phyloP scores from a whole-genome alignment of 2,329 filamentous ascomycete species.

The Cylindrodendrum hubeiense region DNA sequence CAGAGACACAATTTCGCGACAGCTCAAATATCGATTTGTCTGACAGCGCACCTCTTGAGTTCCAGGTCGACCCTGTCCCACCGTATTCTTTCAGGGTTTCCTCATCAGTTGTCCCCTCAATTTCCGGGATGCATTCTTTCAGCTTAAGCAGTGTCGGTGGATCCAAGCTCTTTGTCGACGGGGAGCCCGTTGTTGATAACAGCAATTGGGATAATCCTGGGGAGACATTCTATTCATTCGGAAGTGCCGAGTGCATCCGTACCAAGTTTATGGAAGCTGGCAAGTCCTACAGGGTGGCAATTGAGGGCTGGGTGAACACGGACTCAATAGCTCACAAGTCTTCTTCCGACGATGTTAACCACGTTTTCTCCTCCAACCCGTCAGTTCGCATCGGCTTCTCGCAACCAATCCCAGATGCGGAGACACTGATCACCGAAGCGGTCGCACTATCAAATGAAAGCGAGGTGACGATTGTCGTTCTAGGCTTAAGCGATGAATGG shows the following conservation, averaged over 20 bases:
- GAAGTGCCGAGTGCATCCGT: constrained; percentile 14
- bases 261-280: constrained; percentile 4
- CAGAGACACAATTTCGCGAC: constrained; percentile 15
- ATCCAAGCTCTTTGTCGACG: constrained; percentile 7
- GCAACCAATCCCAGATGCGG: constrained; percentile 4
- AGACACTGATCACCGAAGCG: constrained; percentile 19
- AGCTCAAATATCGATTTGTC: constrained; percentile 17
- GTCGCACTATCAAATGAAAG: constrained; percentile 22
- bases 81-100: constrained; percentile 17
- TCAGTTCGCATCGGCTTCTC: constrained; percentile 29
- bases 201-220: constrained; percentile 2
- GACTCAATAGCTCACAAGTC: background rate
- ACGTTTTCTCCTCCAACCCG: constrained; percentile 22
- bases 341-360: background rate
- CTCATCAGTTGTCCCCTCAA: constrained; percentile 5
- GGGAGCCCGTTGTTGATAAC: constrained; percentile 22
- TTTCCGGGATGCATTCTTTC: background rate
- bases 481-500: constrained; percentile 32
- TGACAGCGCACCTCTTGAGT: constrained; percentile 7
- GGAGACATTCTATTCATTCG: constrained; percentile 25
- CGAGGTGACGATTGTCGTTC: constrained; percentile 20
- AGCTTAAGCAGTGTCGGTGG: constrained; percentile 18
- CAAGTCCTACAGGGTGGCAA: background rate
- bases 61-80: constrained; percentile 8
- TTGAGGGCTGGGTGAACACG: constrained; percentile 15